Evolutionary conservation across 169 alveolate species (phyloP).

Genomic region (Plasmodium cynomolgi): DNA sequence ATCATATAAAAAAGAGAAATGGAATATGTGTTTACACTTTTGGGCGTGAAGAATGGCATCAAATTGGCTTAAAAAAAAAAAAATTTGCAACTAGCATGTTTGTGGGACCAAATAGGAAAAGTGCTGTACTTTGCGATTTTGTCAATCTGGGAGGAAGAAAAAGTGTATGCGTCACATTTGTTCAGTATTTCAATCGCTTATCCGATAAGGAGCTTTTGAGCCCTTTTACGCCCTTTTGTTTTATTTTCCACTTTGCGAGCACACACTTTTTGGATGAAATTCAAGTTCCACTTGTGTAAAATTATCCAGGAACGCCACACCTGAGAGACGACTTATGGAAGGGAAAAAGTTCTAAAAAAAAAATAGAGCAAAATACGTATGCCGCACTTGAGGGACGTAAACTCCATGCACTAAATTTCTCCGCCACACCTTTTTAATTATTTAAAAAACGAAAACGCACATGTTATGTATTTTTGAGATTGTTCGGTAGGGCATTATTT

Average conservation of each 20-base stretch:
- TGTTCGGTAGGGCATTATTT: neutral
- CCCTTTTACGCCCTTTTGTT: neutral
- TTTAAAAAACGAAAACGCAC: neutral
- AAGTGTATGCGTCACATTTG: neutral
- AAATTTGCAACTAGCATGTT: neutral
- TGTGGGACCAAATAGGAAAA: neutral
- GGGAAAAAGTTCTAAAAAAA: neutral
- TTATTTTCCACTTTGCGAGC: neutral
- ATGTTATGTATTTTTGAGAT: neutral
- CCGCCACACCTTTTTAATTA: neutral
- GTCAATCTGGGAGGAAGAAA: neutral
- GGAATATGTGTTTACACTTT: neutral
- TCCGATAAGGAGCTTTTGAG: neutral
- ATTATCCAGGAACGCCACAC: neutral
- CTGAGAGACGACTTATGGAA: neutral
- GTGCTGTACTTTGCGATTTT: neutral
- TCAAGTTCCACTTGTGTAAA: neutral
- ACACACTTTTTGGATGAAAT: neutral
- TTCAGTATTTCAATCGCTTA: neutral
- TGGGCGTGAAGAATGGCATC: neutral
- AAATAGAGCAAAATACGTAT: neutral
- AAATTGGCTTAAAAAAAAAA: neutral
- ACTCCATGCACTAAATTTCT: neutral
- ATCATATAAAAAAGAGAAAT: neutral
- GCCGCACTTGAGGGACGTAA: neutral